Conservation (phyloP, 1,139 yeast species). For the Trichomonascaceae sp. region DNA sequence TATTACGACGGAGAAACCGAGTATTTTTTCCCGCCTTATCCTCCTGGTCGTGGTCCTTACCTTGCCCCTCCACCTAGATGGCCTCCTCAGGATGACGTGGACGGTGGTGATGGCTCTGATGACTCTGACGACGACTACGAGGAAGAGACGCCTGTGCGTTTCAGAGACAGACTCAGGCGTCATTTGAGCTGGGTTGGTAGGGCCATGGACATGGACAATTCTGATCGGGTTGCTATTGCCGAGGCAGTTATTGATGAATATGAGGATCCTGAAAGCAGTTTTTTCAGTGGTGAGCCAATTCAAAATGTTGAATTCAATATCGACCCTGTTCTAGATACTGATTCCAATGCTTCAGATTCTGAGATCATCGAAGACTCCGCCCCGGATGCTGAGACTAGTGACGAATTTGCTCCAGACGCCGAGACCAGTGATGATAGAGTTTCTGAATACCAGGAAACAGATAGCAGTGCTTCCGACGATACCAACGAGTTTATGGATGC, state of each 20-base stretch:
- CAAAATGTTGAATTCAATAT: too few relatives aligned
- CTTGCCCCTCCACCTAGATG: neutral
- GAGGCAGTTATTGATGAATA: neutral
- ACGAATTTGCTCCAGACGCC: neutral
- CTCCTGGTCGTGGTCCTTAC: neutral
- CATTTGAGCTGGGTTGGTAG: neutral
- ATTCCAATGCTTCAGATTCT: neutral
- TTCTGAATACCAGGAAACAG: constrained; percentile 6
- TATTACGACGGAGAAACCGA: constrained; percentile 1
- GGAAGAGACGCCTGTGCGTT: constrained; percentile 2
- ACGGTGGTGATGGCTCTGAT: neutral
- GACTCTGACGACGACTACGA: constrained; percentile 5
- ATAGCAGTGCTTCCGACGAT: neutral
- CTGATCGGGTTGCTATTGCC: neutral
- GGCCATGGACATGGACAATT: neutral
- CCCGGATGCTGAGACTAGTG: neutral
- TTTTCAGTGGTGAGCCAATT: neutral
- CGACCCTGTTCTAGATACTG: neutral
- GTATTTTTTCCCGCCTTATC: neutral
- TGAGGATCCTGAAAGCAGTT: constrained; percentile 1
- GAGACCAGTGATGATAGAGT: neutral
- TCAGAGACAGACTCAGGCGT: neutral
- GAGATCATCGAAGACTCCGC: neutral
- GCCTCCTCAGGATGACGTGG: neutral
- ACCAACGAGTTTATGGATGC: neutral